phyloP scores from a whole-genome alignment of 495 filamentous ascomycete genomes.

The Melanomma pulvis-pyrius region DNA sequence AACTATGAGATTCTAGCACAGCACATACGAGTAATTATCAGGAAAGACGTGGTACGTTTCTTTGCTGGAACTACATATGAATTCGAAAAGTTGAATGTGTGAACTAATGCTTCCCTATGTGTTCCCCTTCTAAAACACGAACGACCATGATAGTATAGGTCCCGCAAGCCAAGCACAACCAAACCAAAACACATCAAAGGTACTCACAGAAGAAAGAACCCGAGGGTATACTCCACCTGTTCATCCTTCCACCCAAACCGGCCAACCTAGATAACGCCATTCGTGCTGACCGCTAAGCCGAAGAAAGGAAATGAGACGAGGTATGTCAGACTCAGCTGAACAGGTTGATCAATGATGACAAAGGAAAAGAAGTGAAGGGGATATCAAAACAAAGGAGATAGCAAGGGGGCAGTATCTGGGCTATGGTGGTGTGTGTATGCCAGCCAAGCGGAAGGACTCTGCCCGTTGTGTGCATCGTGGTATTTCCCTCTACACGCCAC shows the following conservation, averaged over 20 bases:
- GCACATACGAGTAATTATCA: too few species aligned
- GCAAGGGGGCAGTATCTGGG: background rate
- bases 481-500: slow-evolving; percentile 13
- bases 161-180: background rate
- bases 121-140: background rate
- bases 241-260: background rate
- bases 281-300: background rate
- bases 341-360: background rate
- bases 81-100: too few species aligned
- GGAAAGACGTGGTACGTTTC: too few species aligned
- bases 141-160: background rate
- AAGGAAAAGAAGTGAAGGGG: background rate
- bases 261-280: background rate
- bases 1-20: too few species aligned
- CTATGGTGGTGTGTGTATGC: background rate
- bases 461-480: background rate
- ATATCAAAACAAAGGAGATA: slow-evolving; percentile 1
- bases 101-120: background rate
- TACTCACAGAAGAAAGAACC: background rate
- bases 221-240: background rate
- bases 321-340: background rate
- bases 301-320: background rate
- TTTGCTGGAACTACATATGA: too few species aligned
- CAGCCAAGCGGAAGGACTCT: background rate
- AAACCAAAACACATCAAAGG: background rate